These are phyloP conservation scores for Russula vinacea DNA, from an alignment of 768 basidiomycete genomes.

Conservation along the genomic window DNA sequence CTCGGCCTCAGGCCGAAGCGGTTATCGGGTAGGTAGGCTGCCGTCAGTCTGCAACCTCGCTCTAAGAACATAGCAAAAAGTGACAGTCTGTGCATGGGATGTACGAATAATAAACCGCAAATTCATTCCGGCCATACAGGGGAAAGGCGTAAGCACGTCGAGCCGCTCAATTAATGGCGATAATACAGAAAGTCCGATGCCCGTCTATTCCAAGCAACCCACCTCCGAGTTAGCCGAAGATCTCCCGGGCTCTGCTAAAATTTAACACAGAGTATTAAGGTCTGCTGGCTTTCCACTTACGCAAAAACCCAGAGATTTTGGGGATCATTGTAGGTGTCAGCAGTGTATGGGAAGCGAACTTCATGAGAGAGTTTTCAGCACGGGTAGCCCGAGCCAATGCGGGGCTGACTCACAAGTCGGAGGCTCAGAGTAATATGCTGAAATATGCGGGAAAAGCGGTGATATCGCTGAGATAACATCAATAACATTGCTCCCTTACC, in stretches of 20 bases:
- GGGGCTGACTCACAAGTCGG: conserved; percentile 23
- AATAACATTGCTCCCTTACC: conserved; percentile 14
- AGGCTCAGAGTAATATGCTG: conserved; percentile 25
- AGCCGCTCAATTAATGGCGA: neutral
- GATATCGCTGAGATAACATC: neutral
- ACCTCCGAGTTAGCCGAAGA: conserved; percentile 24
- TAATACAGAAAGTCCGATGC: conserved; percentile 10
- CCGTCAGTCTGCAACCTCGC: neutral
- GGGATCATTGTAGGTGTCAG: conserved; percentile 61
- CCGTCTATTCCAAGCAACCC: neutral
- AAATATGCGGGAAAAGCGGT: neutral
- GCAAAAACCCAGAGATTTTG: conserved; percentile 58
- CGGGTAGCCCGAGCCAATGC: neutral
- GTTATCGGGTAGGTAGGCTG: neutral
- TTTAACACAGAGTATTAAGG: neutral
- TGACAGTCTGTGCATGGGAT: neutral
- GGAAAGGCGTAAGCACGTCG: neutral
- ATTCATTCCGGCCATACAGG: conserved; percentile 5
- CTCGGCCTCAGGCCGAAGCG: conserved; percentile 1
- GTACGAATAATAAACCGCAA: conserved; percentile 2
- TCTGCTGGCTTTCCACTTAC: conserved; percentile 35
- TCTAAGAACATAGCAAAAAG: neutral
- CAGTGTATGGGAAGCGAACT: conserved; percentile 62
- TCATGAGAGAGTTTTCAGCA: conserved; percentile 13
- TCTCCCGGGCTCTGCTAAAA: conserved; percentile 21